A percentile compares a stretch with the other conserved stretches of the same genome.
These are phyloP conservation scores for Galerina marginata DNA, from an alignment of 768 basidiomycete species.

Conservation along the genomic window DNA sequence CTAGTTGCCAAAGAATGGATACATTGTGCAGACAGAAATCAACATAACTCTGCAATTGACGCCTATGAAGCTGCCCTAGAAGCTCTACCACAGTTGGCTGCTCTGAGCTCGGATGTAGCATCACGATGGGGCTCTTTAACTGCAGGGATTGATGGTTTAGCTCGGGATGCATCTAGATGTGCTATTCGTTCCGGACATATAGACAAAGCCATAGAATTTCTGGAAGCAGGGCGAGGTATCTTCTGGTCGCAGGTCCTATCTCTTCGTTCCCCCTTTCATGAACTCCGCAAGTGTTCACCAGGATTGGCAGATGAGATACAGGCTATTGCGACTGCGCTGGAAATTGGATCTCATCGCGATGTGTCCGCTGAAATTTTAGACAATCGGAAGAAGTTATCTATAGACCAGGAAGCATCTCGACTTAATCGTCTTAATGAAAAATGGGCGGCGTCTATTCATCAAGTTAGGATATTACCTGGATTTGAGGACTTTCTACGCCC, in stretches of 20 bases:
- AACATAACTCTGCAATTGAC: constrained; percentile 6
- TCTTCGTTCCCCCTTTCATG: constrained; percentile 17
- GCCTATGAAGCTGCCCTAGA: constrained; percentile 13
- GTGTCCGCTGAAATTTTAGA: neutral
- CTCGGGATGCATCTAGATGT: neutral
- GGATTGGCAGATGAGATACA: constrained; percentile 5
- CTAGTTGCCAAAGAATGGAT: neutral
- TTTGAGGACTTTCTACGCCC: no score
- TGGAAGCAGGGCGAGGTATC: constrained; percentile 17
- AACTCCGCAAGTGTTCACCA: constrained; percentile 7
- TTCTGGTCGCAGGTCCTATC: constrained; percentile 18
- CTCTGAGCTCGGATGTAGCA: constrained; percentile 8
- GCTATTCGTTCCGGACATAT: constrained; percentile 5
- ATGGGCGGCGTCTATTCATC: neutral
- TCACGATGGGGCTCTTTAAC: constrained; percentile 8
- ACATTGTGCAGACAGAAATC: neutral
- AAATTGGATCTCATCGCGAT: neutral
- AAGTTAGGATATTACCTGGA: neutral
- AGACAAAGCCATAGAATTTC: constrained; percentile 14
- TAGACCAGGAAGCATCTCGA: constrained; percentile 1
- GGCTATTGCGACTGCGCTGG: neutral
- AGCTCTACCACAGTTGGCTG: constrained; percentile 5
- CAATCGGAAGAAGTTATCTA: neutral
- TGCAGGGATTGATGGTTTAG: neutral
- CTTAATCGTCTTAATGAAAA: constrained; percentile 2